Evolutionary conservation across 148 eudicot species (phyloP).

Genomic region (Polygonum aviculare): DNA sequence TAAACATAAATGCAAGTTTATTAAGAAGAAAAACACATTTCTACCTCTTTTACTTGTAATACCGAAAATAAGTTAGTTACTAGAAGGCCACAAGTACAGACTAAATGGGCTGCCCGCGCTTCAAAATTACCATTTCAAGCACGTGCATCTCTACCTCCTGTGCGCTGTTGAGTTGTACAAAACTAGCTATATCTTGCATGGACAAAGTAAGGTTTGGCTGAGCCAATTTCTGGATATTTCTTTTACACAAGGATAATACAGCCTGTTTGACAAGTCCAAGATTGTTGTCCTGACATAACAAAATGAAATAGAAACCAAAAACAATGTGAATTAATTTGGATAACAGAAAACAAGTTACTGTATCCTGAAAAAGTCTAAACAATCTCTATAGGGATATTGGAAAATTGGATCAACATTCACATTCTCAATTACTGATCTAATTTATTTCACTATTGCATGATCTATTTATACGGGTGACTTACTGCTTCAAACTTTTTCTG

Average conservation of each 20-base stretch:
- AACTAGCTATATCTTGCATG: conserved; percentile 79
- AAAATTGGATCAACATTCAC: neutral
- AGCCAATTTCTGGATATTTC: conserved; percentile 87
- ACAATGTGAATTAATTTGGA: neutral
- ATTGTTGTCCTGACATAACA: conserved; percentile 58
- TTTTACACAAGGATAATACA: conserved; percentile 66
- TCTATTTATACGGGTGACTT: conserved; percentile 20
- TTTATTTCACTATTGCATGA: neutral
- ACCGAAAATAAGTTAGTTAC: neutral
- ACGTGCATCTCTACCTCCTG: conserved; percentile 96
- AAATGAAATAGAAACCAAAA: neutral
- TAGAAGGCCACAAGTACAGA: neutral
- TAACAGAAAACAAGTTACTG: neutral
- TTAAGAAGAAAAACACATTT: neutral
- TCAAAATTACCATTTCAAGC: conserved; percentile 66
- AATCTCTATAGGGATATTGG: neutral
- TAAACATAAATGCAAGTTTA: neutral
- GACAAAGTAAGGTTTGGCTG: conserved; percentile 90
- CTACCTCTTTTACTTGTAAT: neutral
- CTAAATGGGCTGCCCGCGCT: neutral
- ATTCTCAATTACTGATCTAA: neutral
- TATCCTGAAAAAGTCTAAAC: neutral
- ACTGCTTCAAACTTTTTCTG: conserved; percentile 63
- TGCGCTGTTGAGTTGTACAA: conserved; percentile 60
- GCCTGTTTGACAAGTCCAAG: conserved; percentile 82